Conservation (phyloP, 2,329 filamentous ascomycete species). For the Diaporthe sp. region DNA sequence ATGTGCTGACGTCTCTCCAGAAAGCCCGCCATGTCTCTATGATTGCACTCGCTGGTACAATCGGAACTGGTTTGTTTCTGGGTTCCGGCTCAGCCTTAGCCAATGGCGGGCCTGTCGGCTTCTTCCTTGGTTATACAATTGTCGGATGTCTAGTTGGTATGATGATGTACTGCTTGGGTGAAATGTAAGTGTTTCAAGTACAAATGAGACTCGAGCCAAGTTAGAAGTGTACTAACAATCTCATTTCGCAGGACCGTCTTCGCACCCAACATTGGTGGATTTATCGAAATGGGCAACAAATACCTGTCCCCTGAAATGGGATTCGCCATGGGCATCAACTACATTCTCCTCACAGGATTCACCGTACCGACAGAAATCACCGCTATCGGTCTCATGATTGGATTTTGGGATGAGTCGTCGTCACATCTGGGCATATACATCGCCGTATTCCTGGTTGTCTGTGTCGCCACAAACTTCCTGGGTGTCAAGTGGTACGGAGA, state of each 20-base stretch:
- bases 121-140: constrained; percentile 69
- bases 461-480: constrained; percentile 40
- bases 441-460: constrained; percentile 40
- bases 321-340: constrained; percentile 44
- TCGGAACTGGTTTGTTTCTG: constrained; percentile 66
- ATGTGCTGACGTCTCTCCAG: background rate
- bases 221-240: background rate
- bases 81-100: constrained; percentile 72
- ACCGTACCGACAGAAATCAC: constrained; percentile 43
- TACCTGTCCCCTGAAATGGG: constrained; percentile 43
- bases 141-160: constrained; percentile 69
- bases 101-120: constrained; percentile 70
- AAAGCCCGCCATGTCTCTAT: constrained; percentile 45
- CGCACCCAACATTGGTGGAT: constrained; percentile 43
- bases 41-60: constrained; percentile 57
- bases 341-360: constrained; percentile 42
- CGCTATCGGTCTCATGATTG: constrained; percentile 41
- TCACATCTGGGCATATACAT: constrained; percentile 40
- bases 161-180: constrained; percentile 70
- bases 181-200: constrained; percentile 57
- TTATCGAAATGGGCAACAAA: constrained; percentile 44
- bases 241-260: constrained; percentile 40
- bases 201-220: background rate
- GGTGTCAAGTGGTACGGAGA: constrained; percentile 38
- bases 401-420: constrained; percentile 41